These are phyloP conservation scores for Aurinia saxatilis DNA, from an alignment of 345 rosid genomes.

Conservation along the genomic window DNA sequence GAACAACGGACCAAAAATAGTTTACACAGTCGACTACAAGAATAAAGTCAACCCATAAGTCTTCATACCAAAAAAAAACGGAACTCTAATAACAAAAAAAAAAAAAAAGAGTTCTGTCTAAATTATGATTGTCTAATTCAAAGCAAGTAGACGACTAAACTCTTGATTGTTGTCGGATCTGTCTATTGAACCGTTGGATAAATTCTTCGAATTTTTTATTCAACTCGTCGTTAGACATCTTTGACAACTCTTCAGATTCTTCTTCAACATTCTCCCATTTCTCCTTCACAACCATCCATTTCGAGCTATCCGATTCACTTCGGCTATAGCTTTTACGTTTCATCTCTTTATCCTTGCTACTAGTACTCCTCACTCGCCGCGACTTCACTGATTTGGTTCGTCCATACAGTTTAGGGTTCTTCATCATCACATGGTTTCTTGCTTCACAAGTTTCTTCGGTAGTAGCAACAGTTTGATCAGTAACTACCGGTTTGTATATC, in stretches of 20 bases:
- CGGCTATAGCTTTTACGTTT: constrained; percentile 16
- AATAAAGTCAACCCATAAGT: no score
- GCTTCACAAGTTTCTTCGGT: background rate
- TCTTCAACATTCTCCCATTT: constrained; percentile 29
- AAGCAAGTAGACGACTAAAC: constrained; percentile 14
- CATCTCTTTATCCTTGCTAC: background rate
- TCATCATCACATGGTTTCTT: background rate
- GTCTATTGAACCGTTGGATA: constrained; percentile 48
- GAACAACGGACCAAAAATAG: no score
- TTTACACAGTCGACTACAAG: no score
- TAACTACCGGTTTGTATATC: background rate
- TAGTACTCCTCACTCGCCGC: background rate
- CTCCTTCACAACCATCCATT: constrained; percentile 22
- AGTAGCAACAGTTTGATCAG: background rate
- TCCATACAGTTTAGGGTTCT: constrained; percentile 11
- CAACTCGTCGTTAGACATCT: constrained; percentile 67
- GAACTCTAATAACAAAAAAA: background rate
- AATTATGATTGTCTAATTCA: background rate
- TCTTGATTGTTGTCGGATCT: constrained; percentile 47
- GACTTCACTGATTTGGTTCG: constrained; percentile 39
- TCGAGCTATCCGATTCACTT: constrained; percentile 25
- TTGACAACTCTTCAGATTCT: constrained; percentile 45
- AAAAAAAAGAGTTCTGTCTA: background rate
- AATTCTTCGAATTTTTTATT: constrained; percentile 71
- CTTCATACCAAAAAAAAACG: background rate